These are phyloP conservation scores for Cercophora scortea DNA, from an alignment of 495 filamentous ascomycete species.

Conservation along the genomic window DNA sequence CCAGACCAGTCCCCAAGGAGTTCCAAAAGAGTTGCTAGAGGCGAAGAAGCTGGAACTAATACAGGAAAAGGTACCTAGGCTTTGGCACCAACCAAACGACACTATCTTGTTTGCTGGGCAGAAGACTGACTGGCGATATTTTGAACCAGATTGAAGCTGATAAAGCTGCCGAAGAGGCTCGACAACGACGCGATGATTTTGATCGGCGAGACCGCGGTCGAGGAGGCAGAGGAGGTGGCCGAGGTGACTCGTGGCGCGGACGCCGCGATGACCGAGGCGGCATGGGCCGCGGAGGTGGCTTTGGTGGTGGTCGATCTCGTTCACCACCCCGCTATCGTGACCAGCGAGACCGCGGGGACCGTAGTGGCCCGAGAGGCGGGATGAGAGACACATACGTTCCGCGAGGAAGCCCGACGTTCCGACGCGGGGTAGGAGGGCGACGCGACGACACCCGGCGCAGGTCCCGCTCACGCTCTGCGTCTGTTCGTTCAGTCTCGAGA, in stretches of 20 bases:
- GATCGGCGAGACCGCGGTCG: constrained; percentile 55
- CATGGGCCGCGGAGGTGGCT: constrained; percentile 35
- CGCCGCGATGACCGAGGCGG: constrained; percentile 43
- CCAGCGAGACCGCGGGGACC: constrained; percentile 13
- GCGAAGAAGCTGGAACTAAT: constrained; percentile 92
- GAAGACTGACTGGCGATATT: constrained; percentile 14
- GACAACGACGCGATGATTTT: constrained; percentile 51
- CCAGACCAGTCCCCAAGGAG: constrained; percentile 78
- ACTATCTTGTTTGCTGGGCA: background rate
- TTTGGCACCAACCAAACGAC: background rate
- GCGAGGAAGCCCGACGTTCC: constrained; percentile 12
- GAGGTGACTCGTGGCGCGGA: constrained; percentile 28
- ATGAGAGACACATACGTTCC: constrained; percentile 24
- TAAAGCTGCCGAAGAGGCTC: constrained; percentile 68
- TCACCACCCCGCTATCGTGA: constrained; percentile 52
- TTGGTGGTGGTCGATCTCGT: constrained; percentile 42
- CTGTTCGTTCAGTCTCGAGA: constrained; percentile 19
- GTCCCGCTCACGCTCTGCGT: constrained; percentile 25
- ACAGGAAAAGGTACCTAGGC: constrained; percentile 69
- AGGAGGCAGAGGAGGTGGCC: constrained; percentile 46
- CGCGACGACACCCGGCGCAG: constrained; percentile 23
- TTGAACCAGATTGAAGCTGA: constrained; percentile 65
- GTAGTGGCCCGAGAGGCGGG: constrained; percentile 13
- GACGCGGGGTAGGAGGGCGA: constrained; percentile 17
- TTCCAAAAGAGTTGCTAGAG: constrained; percentile 89